Evolutionary conservation across 805 yeast species (phyloP).

Genomic region (Metschnikowia dekortorum): DNA sequence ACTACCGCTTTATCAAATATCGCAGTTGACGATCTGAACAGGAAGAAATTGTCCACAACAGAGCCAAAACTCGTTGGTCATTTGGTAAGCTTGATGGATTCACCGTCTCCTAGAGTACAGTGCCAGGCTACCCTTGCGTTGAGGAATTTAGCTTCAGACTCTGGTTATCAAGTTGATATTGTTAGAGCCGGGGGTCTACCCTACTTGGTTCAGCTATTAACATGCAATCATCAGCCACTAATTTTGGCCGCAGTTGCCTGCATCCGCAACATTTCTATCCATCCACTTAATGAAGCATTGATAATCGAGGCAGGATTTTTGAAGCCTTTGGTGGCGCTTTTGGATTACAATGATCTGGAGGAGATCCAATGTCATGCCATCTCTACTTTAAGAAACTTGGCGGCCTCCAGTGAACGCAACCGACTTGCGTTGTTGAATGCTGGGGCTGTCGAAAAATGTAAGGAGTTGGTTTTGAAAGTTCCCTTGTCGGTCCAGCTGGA

Average conservation of each 20-base stretch:
- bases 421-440: slow-evolving; percentile 89
- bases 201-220: slow-evolving; percentile 82
- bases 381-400: slow-evolving; percentile 90
- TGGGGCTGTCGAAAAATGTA: slow-evolving; percentile 92
- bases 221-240: slow-evolving; percentile 85
- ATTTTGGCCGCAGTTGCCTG: slow-evolving; percentile 97
- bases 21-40: slow-evolving; percentile 91
- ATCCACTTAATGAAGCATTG: slow-evolving; percentile 91
- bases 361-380: slow-evolving; percentile 99
- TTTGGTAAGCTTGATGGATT: slow-evolving; percentile 86
- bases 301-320: slow-evolving; percentile 96
- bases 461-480: slow-evolving; percentile 75
- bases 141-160: slow-evolving; percentile 93
- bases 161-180: slow-evolving; percentile 91
- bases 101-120: slow-evolving; percentile 90
- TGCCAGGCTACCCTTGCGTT: slow-evolving; percentile 97
- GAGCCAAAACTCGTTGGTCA: slow-evolving; percentile 90
- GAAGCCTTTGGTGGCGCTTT: slow-evolving; percentile 79
- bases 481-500: slow-evolving; percentile 95
- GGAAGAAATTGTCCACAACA: slow-evolving; percentile 82
- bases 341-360: slow-evolving; percentile 82
- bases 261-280: slow-evolving; percentile 93
- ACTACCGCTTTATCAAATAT: slow-evolving; percentile 95
- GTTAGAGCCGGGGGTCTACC: slow-evolving; percentile 95
- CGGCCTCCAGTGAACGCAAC: slow-evolving; percentile 92